Conservation (phyloP, 768 basidiomycete species). For the Tricholoma saponaceum region DNA sequence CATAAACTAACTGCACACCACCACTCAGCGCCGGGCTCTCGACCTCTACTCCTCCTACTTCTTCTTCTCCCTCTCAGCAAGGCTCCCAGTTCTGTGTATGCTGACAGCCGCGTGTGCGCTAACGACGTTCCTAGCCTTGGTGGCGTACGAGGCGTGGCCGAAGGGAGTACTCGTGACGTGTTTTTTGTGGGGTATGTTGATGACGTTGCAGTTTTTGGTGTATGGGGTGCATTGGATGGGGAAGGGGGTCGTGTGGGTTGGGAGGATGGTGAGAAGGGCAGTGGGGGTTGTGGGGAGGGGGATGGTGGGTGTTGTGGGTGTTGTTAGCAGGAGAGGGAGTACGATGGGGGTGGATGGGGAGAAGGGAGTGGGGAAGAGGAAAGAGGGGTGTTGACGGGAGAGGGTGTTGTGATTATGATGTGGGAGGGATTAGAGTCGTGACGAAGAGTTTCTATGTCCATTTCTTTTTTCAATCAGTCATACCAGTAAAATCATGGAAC, state of each 20-base stretch:
- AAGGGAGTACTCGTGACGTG: slow-evolving; percentile 59
- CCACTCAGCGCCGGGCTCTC: slow-evolving; percentile 39
- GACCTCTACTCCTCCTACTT: slow-evolving; percentile 60
- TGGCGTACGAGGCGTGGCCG: slow-evolving; percentile 65
- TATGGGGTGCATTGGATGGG: slow-evolving; percentile 39
- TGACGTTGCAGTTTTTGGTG: slow-evolving; percentile 65
- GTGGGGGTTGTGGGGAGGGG: not conserved
- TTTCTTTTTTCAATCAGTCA: too few relatives aligned
- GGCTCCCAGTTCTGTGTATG: slow-evolving; percentile 61
- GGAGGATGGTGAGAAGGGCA: not conserved
- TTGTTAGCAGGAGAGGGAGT: too few relatives aligned
- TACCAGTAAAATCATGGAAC: too few relatives aligned
- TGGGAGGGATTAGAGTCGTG: too few relatives aligned
- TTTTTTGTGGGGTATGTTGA: slow-evolving; percentile 46
- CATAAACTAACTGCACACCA: not conserved
- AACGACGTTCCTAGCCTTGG: slow-evolving; percentile 54
- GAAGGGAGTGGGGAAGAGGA: too few relatives aligned
- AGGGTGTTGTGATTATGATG: too few relatives aligned
- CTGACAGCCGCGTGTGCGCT: slow-evolving; percentile 52
- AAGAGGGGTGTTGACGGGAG: too few relatives aligned
- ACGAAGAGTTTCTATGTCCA: too few relatives aligned
- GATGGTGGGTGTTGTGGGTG: too few relatives aligned
- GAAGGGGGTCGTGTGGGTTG: not conserved
- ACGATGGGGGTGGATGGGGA: too few relatives aligned
- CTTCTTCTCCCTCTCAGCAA: slow-evolving; percentile 61